Conservation (phyloP, 202 grass and related monocot genomes). For the Setaria italica region DNA sequence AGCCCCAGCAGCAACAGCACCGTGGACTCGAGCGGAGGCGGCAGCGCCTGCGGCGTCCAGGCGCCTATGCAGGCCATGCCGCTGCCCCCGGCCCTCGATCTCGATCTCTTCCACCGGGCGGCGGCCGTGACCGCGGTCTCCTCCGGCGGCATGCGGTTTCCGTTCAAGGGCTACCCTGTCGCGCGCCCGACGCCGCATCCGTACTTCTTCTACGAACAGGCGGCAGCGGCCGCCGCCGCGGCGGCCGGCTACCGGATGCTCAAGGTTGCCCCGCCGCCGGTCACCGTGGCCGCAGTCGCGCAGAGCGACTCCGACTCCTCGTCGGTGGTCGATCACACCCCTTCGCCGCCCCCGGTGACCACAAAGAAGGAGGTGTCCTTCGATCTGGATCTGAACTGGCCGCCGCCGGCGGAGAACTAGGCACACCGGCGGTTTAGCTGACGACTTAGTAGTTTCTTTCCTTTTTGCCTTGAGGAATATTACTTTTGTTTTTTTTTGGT, state of each 20-base stretch:
- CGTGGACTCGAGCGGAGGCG: constrained; percentile 49
- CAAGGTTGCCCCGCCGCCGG: constrained; percentile 36
- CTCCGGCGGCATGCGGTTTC: constrained; percentile 39
- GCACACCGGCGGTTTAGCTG: constrained; percentile 26
- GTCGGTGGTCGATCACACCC: constrained; percentile 63
- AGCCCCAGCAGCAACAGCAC: constrained; percentile 76
- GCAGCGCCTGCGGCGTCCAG: constrained; percentile 12
- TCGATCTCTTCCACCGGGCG: constrained; percentile 56
- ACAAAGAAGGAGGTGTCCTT: constrained; percentile 39
- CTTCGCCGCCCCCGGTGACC: constrained; percentile 44
- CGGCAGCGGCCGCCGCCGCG: constrained; percentile 36
- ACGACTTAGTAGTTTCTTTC: constrained; percentile 45
- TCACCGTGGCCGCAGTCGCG: constrained; percentile 44
- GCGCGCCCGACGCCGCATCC: constrained; percentile 40
- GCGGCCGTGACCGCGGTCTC: constrained; percentile 15
- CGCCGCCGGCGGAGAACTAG: constrained; percentile 71
- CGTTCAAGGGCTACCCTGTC: constrained; percentile 51
- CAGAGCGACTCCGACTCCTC: constrained; percentile 71
- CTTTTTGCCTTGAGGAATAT: constrained; percentile 23
- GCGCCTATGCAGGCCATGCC: constrained; percentile 54
- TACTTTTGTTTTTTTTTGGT: constrained; percentile 27
- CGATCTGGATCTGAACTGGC: constrained; percentile 83
- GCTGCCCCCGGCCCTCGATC: constrained; percentile 46
- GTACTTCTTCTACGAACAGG: constrained; percentile 65
- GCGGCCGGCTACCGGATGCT: constrained; percentile 42